phyloP scores from a whole-genome alignment of 108 stramenopile species.

The Nitzschia inconspicua region DNA sequence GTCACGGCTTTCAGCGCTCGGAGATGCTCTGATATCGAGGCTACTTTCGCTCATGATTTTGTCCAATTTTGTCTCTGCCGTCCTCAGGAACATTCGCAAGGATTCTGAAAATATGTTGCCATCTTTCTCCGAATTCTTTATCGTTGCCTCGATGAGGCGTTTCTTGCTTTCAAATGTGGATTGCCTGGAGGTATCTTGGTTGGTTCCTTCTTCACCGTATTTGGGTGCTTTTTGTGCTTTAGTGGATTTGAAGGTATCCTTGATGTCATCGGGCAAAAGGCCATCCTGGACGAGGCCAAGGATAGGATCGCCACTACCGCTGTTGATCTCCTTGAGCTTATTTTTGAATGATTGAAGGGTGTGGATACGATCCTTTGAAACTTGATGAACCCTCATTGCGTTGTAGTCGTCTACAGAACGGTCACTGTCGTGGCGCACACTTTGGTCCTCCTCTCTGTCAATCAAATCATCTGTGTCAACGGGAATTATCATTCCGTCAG shows the following conservation, averaged over 20 bases:
- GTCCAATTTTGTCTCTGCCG: conserved; percentile 2
- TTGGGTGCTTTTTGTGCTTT: too few species aligned
- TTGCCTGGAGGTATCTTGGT: not conserved
- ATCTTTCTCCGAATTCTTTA: conserved; percentile 3
- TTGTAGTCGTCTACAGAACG: too few species aligned
- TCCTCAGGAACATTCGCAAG: conserved; percentile 1
- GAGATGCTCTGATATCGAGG: not conserved
- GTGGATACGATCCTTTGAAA: not conserved
- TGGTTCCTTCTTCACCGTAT: not conserved
- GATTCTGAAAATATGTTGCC: conserved; percentile 10
- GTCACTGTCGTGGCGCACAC: too few species aligned
- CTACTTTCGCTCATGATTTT: not conserved
- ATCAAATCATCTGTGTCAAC: too few species aligned
- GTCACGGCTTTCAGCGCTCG: not conserved
- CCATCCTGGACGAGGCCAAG: conserved; percentile 5
- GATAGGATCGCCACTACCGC: not conserved
- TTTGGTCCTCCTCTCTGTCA: too few species aligned
- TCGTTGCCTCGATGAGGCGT: conserved; percentile 9
- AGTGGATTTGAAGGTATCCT: not conserved
- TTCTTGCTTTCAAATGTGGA: conserved; percentile 1
- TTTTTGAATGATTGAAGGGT: conserved; percentile 1
- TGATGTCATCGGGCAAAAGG: not conserved
- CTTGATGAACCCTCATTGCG: too few species aligned
- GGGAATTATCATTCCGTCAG: too few species aligned
- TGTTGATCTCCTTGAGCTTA: conserved; percentile 1